Evolutionary conservation across 2,329 filamentous ascomycete genomes (phyloP).

Genomic region (Hypoxylon sp.): DNA sequence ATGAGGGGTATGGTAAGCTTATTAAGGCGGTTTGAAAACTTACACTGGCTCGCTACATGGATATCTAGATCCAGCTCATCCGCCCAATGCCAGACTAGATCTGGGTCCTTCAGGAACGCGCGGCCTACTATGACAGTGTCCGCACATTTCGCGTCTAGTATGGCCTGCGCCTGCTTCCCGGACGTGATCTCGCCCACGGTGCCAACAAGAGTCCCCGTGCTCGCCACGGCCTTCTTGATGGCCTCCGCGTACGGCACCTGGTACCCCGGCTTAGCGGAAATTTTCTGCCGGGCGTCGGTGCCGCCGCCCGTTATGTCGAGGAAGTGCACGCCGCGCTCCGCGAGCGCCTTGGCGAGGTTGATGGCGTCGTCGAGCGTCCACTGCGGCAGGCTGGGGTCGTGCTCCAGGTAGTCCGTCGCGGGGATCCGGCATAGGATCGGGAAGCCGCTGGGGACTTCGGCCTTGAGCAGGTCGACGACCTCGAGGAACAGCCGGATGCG

Average conservation of each 20-base stretch:
- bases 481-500: slow-evolving; percentile 57
- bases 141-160: slow-evolving; percentile 66
- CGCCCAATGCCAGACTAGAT: slow-evolving; percentile 71
- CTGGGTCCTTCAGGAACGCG: slow-evolving; percentile 75
- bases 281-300: slow-evolving; percentile 71
- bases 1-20: too few relatives aligned
- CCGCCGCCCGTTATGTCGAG: slow-evolving; percentile 81
- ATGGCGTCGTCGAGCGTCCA: slow-evolving; percentile 78
- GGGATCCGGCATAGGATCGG: slow-evolving; percentile 81
- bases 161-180: slow-evolving; percentile 68
- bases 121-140: slow-evolving; percentile 72
- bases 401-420: slow-evolving; percentile 83
- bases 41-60: slow-evolving; percentile 69
- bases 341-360: slow-evolving; percentile 73
- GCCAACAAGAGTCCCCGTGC: slow-evolving; percentile 69
- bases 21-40: slow-evolving; percentile 14
- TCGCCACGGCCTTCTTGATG: slow-evolving; percentile 79
- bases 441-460: slow-evolving; percentile 37
- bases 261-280: slow-evolving; percentile 74
- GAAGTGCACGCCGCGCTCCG: slow-evolving; percentile 78
- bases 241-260: slow-evolving; percentile 79
- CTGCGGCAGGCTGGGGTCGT: slow-evolving; percentile 68
- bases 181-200: slow-evolving; percentile 72
- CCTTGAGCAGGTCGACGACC: slow-evolving; percentile 41
- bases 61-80: slow-evolving; percentile 72